Evolutionary conservation across 768 basidiomycete genomes (phyloP).

Genomic region (Lepiota venenata): DNA sequence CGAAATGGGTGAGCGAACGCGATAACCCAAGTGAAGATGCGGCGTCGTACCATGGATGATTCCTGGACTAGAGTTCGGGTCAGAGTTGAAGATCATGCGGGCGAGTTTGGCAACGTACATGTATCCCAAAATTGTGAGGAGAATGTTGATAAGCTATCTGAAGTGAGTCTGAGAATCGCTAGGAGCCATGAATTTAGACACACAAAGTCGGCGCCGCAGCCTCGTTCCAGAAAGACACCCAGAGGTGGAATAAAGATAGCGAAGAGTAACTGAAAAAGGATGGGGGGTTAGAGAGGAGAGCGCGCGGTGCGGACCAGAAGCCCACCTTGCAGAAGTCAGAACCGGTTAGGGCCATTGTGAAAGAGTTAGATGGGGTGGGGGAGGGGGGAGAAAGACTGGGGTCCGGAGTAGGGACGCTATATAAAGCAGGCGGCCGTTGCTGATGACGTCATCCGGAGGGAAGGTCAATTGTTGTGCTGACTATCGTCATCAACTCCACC

Average conservation of each 20-base stretch:
- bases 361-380: neutral
- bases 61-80: conserved; percentile 52
- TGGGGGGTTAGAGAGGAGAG: conserved; percentile 12
- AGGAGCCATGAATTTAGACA: neutral
- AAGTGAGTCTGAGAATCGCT: conserved; percentile 10
- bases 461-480: neutral
- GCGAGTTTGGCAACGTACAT: conserved; percentile 44
- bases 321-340: conserved; percentile 79
- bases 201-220: conserved; percentile 68
- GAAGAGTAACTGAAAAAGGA: conserved; percentile 38
- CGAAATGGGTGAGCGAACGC: conserved; percentile 8
- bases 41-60: conserved; percentile 59
- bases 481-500: neutral
- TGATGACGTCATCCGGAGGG: conserved; percentile 10
- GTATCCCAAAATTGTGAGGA: conserved; percentile 76
- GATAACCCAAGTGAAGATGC: neutral
- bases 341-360: conserved; percentile 62
- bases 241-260: conserved; percentile 80
- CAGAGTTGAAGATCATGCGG: neutral
- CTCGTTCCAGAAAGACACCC: conserved; percentile 86
- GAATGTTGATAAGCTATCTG: conserved; percentile 63
- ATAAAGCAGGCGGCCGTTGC: conserved; percentile 3
- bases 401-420: neutral
- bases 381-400: neutral
- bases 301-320: conserved; percentile 7